Evolutionary conservation across 2,329 filamentous ascomycete species (phyloP), one percentile per base, ranked within the genome.

Genomic region (Cladophialophora exuberans): DNA sequence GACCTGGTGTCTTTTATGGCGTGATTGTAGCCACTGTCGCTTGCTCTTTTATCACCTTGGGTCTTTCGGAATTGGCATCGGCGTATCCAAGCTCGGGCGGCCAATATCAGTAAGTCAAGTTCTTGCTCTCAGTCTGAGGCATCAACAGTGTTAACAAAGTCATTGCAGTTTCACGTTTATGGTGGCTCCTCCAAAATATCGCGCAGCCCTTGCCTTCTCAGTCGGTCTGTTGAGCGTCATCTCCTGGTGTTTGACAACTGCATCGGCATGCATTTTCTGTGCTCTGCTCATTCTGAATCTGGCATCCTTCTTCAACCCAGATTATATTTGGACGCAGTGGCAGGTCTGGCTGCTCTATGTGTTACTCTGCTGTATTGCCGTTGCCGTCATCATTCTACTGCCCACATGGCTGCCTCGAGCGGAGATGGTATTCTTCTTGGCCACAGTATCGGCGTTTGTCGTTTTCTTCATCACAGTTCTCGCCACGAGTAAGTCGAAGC

Each of bases 381-480:
- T 56, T 1, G 26, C 43, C 1, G 45, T 63, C 7, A 52, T 65
- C 4, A 59, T 59, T 23, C 35, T 58, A 3, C 30, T 61, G 6
- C 57, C 61, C n/a, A 38, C 41, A 13, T 36, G 41, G 2, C 30
- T 66, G 7, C 63, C 60, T 1, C 45, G 41, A 25, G 28, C 51
- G 7, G 62, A 63, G 39, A 57, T 54, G 9, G 25, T 54, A 7
- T 48, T 66, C 28, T 63, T 67, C 43, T 42, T 46, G 2, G 48
- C 51, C 52, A 61, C 52, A 36, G 25, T 66, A 15, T 20, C 52
- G 9, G 63, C 57, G 10, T 66, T 64, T 25, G 25, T 68, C 4
- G 64, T 67, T n/a, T 56, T 64, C 25, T 44, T 70, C 15, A 63
- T 70, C 43, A 61, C 66, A 2, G 45, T 72, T 18, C 60, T 72